Base-by-base conservation (phyloP, 805 yeast species). In the Kuraishia hungarica region DNA sequence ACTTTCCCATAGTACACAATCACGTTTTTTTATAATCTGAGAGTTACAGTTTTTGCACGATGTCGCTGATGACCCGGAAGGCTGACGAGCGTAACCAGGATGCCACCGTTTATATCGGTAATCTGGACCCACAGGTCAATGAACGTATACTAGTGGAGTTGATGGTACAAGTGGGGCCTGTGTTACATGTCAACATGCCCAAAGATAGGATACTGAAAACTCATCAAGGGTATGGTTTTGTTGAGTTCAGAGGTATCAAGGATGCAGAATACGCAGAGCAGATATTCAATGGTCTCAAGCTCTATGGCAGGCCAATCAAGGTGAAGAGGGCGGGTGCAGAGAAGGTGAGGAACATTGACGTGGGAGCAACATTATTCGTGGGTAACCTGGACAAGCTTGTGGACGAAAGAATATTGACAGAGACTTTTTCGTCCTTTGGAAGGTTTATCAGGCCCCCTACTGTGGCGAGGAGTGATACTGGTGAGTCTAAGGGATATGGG, bases 211-310 rank as follows among this genome's bases (percentile, higher is more conserved):
- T 91, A 2, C 69, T 82, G 28, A 81, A 80, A 57, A 72, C 79
- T 1, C 91, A 87, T 62, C 96, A 87, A 63, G 97, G 97, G 4
- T 93, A 76, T 71, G 97, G 96, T 10, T 93, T 94, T 70, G 86
- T 87, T 1, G 94, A 89, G 64, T 85, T 87, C 62, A 69, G 72
- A 53, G 72, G 75, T 17, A 69, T 71, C 2, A 73, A 70, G 20
- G 97, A 90, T 61, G 86, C 87, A 0, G 86, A 83, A 8, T 93
- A 91, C 65, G 89, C 84, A 1, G 68, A 79, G 39, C 76, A 79
- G 56, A 68, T 87, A 1, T 66, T 89, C 64, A 73, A 78, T 56
- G 91, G 90, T 6, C 70, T 83, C 1, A 71, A 80, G 46, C 68
- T 92, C 51, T 88, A 67, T 64, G 88, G 85, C 1, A 81, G 84